Evolutionary conservation across 2,329 filamentous ascomycete species (phyloP), one percentile per base, ranked within the genome.

Genomic region (Fusarium pininemorale): DNA sequence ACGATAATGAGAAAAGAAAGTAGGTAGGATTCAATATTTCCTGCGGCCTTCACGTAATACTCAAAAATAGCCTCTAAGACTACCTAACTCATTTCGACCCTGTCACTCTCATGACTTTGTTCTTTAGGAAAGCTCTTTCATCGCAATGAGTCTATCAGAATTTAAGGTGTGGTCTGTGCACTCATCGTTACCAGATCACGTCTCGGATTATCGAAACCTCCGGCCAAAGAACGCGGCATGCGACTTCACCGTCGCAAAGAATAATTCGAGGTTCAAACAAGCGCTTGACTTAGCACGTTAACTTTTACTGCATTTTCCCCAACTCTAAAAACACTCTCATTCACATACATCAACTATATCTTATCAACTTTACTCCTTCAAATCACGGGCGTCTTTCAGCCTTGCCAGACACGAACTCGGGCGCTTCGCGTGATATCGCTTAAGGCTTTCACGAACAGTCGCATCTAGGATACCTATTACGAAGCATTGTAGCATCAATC

Each of bases 111-210:
- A n/a, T 37, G 24, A 10, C 42, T 28, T 50, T 28, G 6, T 18
- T 57, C n/a, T 24, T 50, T n/a, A 18, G 6, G 24, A 58, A 26
- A 37, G 24, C 32, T 38, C n/a, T 37, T 26, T 28, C 20, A 37
- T 37, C 14, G 24, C 11, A 14, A 50, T n/a, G 30, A 38, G 32
- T 10, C 71, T 55, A 65, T 26, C 38, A 56, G n/a, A 69, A 75
- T 80, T 80, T 82, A 82, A 82, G 79, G 73, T 82, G 70, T 79
- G 81, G 80, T 81, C 80, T 72, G 80, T 82, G 81, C 81, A 28
- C 8, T 1, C 0, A 6, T 14, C 13, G 9, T 32, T 38, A 38
- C 41, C n/a, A 20, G 4, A 48, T 51, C 22, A 16, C 4, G 41
- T 50, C 13, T 28, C 80, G 80, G 78, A 77, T 76, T 69, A 79